phyloP scores from a whole-genome alignment of 257 asterid genomes.

The Primulina eburnea region DNA sequence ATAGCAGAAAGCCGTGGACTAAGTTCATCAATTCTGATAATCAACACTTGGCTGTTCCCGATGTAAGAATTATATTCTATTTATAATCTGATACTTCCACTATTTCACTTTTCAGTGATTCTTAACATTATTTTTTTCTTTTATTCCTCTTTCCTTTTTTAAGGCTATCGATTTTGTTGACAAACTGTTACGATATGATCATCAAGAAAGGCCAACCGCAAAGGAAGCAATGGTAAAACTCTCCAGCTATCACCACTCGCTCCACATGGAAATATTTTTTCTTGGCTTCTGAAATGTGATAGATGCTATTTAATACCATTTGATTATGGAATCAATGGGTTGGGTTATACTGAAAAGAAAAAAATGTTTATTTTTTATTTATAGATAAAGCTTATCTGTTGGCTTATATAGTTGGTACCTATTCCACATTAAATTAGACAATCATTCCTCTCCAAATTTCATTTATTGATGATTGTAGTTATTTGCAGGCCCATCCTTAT shows the following conservation, averaged over 20 bases:
- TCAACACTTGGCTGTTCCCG: constrained; percentile 71
- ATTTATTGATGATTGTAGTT: constrained; percentile 10
- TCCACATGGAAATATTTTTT: too few relatives aligned
- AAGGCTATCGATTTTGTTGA: constrained; percentile 97
- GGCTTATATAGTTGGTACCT: neutral
- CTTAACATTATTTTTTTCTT: constrained; percentile 12
- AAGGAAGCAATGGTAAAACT: constrained; percentile 91
- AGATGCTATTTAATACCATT: too few relatives aligned
- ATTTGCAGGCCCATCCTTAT: constrained; percentile 86
- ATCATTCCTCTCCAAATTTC: neutral
- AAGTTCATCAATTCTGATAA: constrained; percentile 50
- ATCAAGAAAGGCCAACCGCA: constrained; percentile 93
- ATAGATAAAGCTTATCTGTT: too few relatives aligned
- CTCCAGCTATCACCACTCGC: neutral
- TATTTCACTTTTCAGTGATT: neutral
- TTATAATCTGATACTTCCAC: constrained; percentile 10
- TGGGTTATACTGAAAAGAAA: neutral
- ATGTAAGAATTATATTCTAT: constrained; percentile 43
- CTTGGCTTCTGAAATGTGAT: constrained; percentile 8
- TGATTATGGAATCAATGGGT: neutral
- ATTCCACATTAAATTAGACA: neutral
- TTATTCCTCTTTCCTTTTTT: neutral
- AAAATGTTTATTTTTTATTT: too few relatives aligned
- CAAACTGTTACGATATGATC: constrained; percentile 83
- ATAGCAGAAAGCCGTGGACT: constrained; percentile 53